Evolutionary conservation across 805 yeast genomes (phyloP), one percentile per base, ranked within the genome.

Genomic region (Candida sphagnicola): DNA sequence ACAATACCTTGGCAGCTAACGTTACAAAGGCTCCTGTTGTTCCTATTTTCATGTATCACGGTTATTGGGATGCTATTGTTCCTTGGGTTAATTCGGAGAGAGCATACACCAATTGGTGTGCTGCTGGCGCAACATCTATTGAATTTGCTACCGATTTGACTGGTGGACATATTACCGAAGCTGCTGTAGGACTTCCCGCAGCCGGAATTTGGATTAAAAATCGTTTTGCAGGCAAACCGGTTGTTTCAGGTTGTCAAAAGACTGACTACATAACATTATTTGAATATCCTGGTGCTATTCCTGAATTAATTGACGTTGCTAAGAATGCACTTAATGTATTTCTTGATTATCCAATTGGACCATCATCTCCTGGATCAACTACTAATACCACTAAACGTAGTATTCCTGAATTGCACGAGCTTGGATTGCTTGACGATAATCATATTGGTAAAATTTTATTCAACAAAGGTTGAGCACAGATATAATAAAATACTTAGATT

Each of bases 181-280:
- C 39, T 11, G 19, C 45, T 13, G 42, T 42, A 14, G 57, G 57
- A 8, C 36, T 41, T 10, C 53, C 51, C 3, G 57, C 57, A 4
- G 59, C 53, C 11, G 37, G 47, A 14, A 40, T 47, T 2, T 54
- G 57, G 59, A 37, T 51, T 0, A 37, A 38, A 6, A 41, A 47
- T 2, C 35, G 38, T 5, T 32, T 60, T 61, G 34, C 55, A 50
- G 32, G 67, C 64, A 18, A 74, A 64, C 42, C 76, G 66, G 50
- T 74, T 65, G 44, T 62, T 65, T 17, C 70, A 65, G 53, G 77
- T 66, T 31, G 77, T 63, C 18, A 13, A 30, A 14, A 17, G 32
- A 30, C 14, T 10, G 32, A 30, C 12, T 30, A 30, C 17, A 8
- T 30, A 6, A 12, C 19, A 13, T 15, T 30, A 30, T 15, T 30